Percentiles rank a stretch among this genome's conserved stretches.
Conservation (phyloP, 352 stramenopile species). For the Phytophthora pseudosyringae region DNA sequence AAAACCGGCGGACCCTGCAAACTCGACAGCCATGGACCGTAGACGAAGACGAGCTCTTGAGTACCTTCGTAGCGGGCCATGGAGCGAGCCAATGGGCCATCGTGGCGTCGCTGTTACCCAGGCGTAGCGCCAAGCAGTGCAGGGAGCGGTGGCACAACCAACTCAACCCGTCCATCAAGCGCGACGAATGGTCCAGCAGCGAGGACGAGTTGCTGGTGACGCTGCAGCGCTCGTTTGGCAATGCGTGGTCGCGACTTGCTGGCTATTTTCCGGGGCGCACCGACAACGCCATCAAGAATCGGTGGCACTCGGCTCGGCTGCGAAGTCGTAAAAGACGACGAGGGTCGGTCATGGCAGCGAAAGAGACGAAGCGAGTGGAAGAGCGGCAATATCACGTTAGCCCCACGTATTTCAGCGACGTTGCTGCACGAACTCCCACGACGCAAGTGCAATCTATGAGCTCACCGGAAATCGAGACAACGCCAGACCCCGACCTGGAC, state of each 20-base stretch:
- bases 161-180: constrained; percentile 52
- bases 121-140: constrained; percentile 76
- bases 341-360: not conserved
- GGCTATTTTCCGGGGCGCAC: constrained; percentile 50
- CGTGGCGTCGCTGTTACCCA: constrained; percentile 61
- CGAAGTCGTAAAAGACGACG: not conserved
- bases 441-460: too few relatives aligned
- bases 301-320: constrained; percentile 42
- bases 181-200: constrained; percentile 36
- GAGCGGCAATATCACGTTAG: not conserved
- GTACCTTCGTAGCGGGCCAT: constrained; percentile 44
- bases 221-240: constrained; percentile 42
- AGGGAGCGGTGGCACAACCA: constrained; percentile 59
- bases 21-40: constrained; percentile 47
- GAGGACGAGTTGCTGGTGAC: constrained; percentile 45
- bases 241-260: constrained; percentile 60
- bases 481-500: too few relatives aligned
- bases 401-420: too few relatives aligned
- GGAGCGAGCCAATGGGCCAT: constrained; percentile 60
- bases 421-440: too few relatives aligned
- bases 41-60: constrained; percentile 55
- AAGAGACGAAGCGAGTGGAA: not conserved
- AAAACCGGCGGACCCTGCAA: constrained; percentile 31
- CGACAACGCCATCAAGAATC: constrained; percentile 66
- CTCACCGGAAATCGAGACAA: too few relatives aligned